A percentile compares a stretch with the other conserved stretches of the same genome.
Conservation (phyloP, 106 monocot species). For the Platanthera zijinensis region DNA sequence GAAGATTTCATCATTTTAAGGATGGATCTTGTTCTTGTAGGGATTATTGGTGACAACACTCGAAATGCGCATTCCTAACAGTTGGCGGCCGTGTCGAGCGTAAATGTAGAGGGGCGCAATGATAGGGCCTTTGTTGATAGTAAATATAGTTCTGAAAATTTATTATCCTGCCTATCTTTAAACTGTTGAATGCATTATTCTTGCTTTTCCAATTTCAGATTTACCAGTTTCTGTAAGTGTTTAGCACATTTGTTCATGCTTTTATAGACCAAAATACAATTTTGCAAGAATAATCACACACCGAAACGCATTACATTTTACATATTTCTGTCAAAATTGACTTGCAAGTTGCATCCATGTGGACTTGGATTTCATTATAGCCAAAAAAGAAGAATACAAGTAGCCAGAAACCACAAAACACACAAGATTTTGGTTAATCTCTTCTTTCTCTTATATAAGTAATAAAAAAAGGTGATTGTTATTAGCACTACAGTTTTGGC, state of each 20-base stretch:
- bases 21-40: slow-evolving; percentile 30
- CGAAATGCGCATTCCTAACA: not conserved
- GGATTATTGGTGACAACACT: slow-evolving; percentile 17
- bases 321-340: too few species aligned
- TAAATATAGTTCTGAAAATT: not conserved
- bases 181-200: slow-evolving; percentile 1
- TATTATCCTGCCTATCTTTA: not conserved
- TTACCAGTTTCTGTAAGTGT: not conserved
- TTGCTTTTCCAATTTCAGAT: slow-evolving; percentile 7
- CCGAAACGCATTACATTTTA: too few species aligned
- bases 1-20: slow-evolving; percentile 29
- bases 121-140: not conserved
- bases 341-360: not conserved
- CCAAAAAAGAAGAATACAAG: not conserved
- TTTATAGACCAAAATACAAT: not conserved
- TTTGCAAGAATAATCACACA: too few species aligned
- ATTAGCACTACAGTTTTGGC: too few species aligned
- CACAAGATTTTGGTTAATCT: too few species aligned
- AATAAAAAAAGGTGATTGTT: too few species aligned
- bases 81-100: not conserved
- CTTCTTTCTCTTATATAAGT: too few species aligned
- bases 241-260: not conserved
- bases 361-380: too few species aligned
- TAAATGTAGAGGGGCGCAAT: not conserved
- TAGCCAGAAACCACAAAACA: too few species aligned